These are phyloP conservation scores for Allantophomopsis lycopodina DNA, from an alignment of 2,329 filamentous ascomycete genomes.

Conservation along the genomic window DNA sequence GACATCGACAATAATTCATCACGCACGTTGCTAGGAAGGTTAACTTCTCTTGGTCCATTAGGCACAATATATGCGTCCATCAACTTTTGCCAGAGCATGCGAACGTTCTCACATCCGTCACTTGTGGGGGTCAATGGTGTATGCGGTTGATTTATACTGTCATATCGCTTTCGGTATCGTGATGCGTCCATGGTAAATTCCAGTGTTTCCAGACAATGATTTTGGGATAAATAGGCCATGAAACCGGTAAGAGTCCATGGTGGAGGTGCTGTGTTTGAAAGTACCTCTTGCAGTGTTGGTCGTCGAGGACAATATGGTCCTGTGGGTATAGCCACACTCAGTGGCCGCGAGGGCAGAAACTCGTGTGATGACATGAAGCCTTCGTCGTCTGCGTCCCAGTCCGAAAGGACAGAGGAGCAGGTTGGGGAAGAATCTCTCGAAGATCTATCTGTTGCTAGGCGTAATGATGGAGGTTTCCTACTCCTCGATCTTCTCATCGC, in stretches of 20 bases:
- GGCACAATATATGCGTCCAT: conserved; percentile 83
- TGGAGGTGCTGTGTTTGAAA: conserved; percentile 71
- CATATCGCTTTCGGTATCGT: conserved; percentile 50
- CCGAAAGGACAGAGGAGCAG: conserved; percentile 17
- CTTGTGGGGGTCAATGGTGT: conserved; percentile 23
- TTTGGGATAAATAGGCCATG: conserved; percentile 92
- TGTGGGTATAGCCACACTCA: conserved; percentile 27
- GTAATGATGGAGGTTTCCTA: conserved; percentile 16
- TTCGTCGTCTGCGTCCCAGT: conserved; percentile 32
- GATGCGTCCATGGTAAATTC: conserved; percentile 95
- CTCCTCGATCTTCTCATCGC: conserved; percentile 20
- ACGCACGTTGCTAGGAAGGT: conserved; percentile 74
- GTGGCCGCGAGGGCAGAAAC: conserved; percentile 25
- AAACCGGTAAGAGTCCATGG: conserved; percentile 89
- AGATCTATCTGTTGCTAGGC: conserved; percentile 12
- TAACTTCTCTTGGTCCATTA: conserved; percentile 76
- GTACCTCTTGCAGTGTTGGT: conserved; percentile 74
- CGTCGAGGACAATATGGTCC: conserved; percentile 40
- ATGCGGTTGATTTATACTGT: conserved; percentile 23
- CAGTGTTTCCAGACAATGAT: conserved; percentile 90
- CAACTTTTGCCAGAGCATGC: conserved; percentile 74
- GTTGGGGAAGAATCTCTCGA: conserved; percentile 13
- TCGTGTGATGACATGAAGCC: conserved; percentile 32
- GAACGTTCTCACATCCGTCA: conserved; percentile 40
- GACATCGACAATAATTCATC: conserved; percentile 61